These are phyloP conservation scores for Rhodotorula sp. DNA, from an alignment of 1,284 basidiomycete species.

Conservation along the genomic window DNA sequence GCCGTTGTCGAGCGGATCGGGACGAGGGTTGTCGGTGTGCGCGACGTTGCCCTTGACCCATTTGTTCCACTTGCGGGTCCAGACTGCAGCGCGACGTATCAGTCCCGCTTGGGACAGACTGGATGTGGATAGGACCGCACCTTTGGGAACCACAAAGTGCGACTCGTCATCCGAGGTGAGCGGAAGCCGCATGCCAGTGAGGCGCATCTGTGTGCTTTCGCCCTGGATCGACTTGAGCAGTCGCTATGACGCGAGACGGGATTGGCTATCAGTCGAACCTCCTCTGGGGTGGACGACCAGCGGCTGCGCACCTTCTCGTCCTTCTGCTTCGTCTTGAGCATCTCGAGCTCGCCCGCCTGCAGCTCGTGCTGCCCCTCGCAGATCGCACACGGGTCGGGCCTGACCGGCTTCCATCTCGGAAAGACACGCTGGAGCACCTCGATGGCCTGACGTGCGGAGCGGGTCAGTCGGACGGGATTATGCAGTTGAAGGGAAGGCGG, in stretches of 20 bases:
- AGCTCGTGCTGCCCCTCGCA: conserved; percentile 63
- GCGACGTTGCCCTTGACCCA: conserved; percentile 17
- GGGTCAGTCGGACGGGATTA: neutral
- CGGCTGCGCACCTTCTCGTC: conserved; percentile 65
- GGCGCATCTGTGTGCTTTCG: conserved; percentile 2
- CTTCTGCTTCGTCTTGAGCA: conserved; percentile 63
- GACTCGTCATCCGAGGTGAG: neutral
- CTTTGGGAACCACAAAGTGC: conserved; percentile 25
- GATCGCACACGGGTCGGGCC: conserved; percentile 55
- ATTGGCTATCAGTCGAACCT: neutral
- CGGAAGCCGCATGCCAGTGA: conserved; percentile 13
- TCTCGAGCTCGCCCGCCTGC: conserved; percentile 55
- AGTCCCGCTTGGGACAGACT: no score
- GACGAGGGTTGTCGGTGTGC: conserved; percentile 55
- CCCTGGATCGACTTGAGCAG: conserved; percentile 11
- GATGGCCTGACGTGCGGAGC: conserved; percentile 56
- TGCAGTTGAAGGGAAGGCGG: neutral
- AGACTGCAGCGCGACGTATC: conserved; percentile 15
- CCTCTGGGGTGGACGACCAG: neutral
- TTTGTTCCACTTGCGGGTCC: conserved; percentile 14
- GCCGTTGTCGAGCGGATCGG: conserved; percentile 63
- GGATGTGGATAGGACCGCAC: conserved; percentile 3
- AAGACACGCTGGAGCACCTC: conserved; percentile 61
- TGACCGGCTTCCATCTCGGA: conserved; percentile 60
- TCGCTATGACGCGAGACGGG: neutral